Conservation (phyloP, 257 asterid genomes). For the Haberlea rhodopensis region DNA sequence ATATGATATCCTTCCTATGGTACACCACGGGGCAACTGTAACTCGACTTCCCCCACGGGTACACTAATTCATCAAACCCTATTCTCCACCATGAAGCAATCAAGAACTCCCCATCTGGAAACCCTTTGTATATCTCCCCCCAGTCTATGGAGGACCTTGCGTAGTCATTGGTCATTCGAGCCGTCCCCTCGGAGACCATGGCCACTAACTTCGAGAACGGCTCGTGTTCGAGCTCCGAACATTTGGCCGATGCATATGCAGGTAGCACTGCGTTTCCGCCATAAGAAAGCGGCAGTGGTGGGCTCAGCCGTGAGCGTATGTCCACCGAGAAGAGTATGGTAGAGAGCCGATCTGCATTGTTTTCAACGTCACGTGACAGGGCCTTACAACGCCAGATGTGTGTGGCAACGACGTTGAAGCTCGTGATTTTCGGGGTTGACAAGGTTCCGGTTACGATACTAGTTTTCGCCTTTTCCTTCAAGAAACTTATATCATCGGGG, state of each 20-base stretch:
- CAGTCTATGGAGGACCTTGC: constrained; percentile 77
- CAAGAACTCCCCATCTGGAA: constrained; percentile 85
- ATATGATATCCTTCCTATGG: constrained; percentile 67
- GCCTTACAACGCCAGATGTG: constrained; percentile 89
- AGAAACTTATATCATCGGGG: constrained; percentile 36
- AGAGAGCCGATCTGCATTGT: constrained; percentile 36
- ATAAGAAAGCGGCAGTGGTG: constrained; percentile 62
- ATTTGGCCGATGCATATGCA: constrained; percentile 57
- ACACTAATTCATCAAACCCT: constrained; percentile 71
- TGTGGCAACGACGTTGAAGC: constrained; percentile 73
- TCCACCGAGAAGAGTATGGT: constrained; percentile 71
- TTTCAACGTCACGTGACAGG: constrained; percentile 30
- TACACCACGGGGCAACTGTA: constrained; percentile 82
- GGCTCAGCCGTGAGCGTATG: constrained; percentile 53
- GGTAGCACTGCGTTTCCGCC: constrained; percentile 76
- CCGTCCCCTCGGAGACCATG: constrained; percentile 54
- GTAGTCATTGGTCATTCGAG: constrained; percentile 65
- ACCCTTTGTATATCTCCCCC: constrained; percentile 81
- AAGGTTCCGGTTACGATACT: not conserved
- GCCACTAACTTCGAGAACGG: constrained; percentile 49
- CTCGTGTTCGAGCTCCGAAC: constrained; percentile 49
- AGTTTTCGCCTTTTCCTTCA: constrained; percentile 50
- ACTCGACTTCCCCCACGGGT: constrained; percentile 82
- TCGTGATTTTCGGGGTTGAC: constrained; percentile 39
- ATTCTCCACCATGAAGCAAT: constrained; percentile 90